Evolutionary conservation across 208 protist genomes (phyloP).

Genomic region (Crithidia fasciculata): DNA sequence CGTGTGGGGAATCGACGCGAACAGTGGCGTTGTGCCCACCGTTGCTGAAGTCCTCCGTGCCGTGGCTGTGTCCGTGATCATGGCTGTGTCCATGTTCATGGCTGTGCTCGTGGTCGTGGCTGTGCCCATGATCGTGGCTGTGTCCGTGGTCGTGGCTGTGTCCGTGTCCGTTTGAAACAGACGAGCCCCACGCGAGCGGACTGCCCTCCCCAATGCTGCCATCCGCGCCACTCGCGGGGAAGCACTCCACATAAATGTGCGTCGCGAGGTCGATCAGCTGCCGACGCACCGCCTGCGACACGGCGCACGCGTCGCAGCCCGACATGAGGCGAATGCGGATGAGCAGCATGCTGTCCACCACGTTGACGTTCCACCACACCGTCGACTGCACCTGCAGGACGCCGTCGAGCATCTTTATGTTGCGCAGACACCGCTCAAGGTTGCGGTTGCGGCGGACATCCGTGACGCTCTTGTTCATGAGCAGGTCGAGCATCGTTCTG

Average conservation of each 20-base stretch:
- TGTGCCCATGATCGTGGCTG: neutral
- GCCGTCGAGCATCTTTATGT: constrained; percentile 47
- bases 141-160: constrained; percentile 29
- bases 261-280: constrained; percentile 44
- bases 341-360: constrained; percentile 53
- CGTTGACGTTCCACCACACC: constrained; percentile 57
- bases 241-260: constrained; percentile 73
- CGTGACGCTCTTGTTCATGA: constrained; percentile 68
- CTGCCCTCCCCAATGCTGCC: constrained; percentile 7
- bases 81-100: constrained; percentile 5
- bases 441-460: constrained; percentile 19
- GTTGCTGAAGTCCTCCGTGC: neutral
- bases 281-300: constrained; percentile 37
- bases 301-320: constrained; percentile 40
- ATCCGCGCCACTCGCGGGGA: constrained; percentile 20
- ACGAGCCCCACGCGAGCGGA: neutral
- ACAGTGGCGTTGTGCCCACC: too few species aligned
- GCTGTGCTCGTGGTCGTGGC: constrained; percentile 4
- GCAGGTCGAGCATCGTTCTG: constrained; percentile 46
- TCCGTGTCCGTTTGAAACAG: constrained; percentile 3
- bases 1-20: too few species aligned
- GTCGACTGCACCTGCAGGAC: constrained; percentile 63
- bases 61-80: neutral
- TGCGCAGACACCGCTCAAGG: constrained; percentile 53
- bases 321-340: constrained; percentile 55